Evolutionary conservation across 371 early-diverging fungal species (phyloP), one percentile per base, ranked within the genome.

Genomic region (Apophysomyces elegans): DNA sequence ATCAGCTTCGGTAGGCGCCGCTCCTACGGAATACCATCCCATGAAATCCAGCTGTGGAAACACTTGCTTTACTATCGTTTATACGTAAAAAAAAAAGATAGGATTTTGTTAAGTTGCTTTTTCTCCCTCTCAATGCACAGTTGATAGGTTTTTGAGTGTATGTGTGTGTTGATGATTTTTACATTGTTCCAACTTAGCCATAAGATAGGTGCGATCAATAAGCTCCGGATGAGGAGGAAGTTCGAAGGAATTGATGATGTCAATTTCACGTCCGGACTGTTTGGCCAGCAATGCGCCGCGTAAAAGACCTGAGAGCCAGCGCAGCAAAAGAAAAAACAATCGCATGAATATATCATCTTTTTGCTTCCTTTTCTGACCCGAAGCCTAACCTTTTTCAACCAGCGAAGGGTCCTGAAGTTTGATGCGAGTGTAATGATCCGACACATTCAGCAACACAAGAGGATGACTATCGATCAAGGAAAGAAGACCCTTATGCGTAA

Each of bases 171-270:
- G 32, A 26, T 26, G 32, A 26, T 2, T 2, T 81, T 58, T 86
- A 91, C 93, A 85, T 74, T 95, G 94, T 54, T 93, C 92, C 65
- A 84, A 86, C 68, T 93, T 93, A 39, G 81, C 85, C 14, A 78
- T 44, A 66, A 94, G 85, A 70, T 87, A 93, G 7, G 68, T 74
- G 5, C 78, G 83, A 63, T 92, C 86, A n/a, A 79, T 62, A n/a
- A 74, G 82, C 37, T 84, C 81, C 11, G 76, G 71, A 7, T 71
- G 76, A 66, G 82, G 79, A 16, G 87, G 86, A 16, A 94, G 72
- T 66, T 95, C 95, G 71, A 87, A 94, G 1, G 94, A 92, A 72
- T 92, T 91, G 72, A 91, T 83, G 56, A 95, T 88, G 67, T 93
- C 93, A 60, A 94, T 86, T 58, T 90, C 90, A 46, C 95, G 90